Conservation (phyloP, 306 rosid species). For the Prunus kanzakura region DNA sequence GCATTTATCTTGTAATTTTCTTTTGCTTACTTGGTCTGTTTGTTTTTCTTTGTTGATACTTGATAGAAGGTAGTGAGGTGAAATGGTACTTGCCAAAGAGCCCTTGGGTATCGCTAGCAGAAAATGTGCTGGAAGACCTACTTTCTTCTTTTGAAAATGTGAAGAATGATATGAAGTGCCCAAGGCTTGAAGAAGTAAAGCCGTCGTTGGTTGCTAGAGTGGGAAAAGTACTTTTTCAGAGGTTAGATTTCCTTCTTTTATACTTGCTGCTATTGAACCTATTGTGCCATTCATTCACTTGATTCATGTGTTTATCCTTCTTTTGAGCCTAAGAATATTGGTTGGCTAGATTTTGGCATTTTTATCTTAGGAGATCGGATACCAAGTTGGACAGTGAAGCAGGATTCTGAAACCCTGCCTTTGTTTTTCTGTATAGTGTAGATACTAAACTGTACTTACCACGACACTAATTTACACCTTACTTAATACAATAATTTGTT, state of each 20-base stretch:
- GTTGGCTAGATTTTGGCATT: not conserved
- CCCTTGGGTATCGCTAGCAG: conserved; percentile 31
- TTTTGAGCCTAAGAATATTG: not conserved
- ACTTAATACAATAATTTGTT: not conserved
- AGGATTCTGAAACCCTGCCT: not conserved
- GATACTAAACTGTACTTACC: not conserved
- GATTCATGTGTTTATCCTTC: not conserved
- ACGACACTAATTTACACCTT: too few species aligned
- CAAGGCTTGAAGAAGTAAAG: conserved; percentile 6
- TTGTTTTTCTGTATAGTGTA: conserved; percentile 10
- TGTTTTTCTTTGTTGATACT: not conserved
- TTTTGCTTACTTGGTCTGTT: not conserved
- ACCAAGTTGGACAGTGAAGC: not conserved
- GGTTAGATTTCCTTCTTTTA: conserved; percentile 20
- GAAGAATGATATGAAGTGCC: conserved; percentile 23
- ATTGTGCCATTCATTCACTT: not conserved
- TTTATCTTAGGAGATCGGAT: not conserved
- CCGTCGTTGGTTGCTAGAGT: conserved; percentile 36
- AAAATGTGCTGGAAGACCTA: conserved; percentile 29
- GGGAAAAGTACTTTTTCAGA: conserved; percentile 44
- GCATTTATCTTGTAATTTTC: not conserved
- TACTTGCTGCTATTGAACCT: not conserved
- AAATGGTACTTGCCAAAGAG: conserved; percentile 4
- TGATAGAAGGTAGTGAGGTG: conserved; percentile 10
- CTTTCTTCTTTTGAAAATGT: conserved; percentile 23